Base-by-base conservation (phyloP, 257 asterid species). In the Gentiana dahurica region DNA sequence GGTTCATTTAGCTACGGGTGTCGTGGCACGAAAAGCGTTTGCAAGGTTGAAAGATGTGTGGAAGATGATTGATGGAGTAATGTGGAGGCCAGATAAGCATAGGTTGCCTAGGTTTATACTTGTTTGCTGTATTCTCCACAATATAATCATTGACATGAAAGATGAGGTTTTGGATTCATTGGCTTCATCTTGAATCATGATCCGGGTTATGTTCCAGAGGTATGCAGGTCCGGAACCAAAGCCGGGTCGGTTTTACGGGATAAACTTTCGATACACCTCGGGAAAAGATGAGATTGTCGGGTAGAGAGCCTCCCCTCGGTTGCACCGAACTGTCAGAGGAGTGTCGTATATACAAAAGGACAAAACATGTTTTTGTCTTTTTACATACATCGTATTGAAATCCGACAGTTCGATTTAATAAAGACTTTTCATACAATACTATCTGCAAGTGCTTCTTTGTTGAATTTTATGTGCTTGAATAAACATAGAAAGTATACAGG, bases 61-160 rank as follows among this genome's bases (percentile, higher is more conserved):
- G 96, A 87, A 65, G 79, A 82, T 90, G 85, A 75, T 90, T 15
- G 70, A 68, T 11, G 94, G 91, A 54, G 81, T 73, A 3, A 71
- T 87, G 95, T 87, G 95, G 95, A 79, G 95, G 44, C 98, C 98
- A 0, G 96, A 90, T 70, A 83, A 74, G 81, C 87, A 85, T 57
- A 87, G 71, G 84, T 65, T 91, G 36, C 98, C 98, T 0, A 81
- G 97, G 75, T 78, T 81, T 52, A 78, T 91, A 5, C 79, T 79
- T 3, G 98, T 79, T 2, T 87, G 97, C 63, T 91, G 98, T 73
- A 81, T 87, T 66, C 90, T 91, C 55, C 98, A 91, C 61, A 91
- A 91, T 54, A 87, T 91, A 41, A 67, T 80, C 5, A 78, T 87
- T 8, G 97, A 91, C 68, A 78, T 83, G 93, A 94, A 81, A 12